phyloP scores from a whole-genome alignment of 2,329 filamentous ascomycete species.

The Endocalyx cinctus region DNA sequence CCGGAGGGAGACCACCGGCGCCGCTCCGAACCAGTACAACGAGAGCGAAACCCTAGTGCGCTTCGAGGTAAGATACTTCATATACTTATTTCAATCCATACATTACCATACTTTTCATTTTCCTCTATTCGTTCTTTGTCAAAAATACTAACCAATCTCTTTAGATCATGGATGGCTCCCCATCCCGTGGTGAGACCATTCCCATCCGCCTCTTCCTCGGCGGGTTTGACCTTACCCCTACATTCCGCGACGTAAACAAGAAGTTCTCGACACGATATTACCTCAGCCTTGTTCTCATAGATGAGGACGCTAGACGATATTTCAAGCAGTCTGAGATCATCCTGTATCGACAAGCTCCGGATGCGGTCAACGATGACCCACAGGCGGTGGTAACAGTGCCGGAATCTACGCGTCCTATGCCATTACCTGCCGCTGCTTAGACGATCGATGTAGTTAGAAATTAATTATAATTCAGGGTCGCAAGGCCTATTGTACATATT shows the following conservation, averaged over 20 bases:
- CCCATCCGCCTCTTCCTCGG: constrained; percentile 95
- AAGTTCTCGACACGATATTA: constrained; percentile 99
- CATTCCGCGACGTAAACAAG: constrained; percentile 99
- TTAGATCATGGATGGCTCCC: constrained; percentile 98
- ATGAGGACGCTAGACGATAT: constrained; percentile 94
- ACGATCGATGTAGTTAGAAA: too few species aligned
- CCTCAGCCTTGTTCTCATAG: constrained; percentile 89
- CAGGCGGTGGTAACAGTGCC: constrained; percentile 41
- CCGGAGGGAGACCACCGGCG: constrained; percentile 90
- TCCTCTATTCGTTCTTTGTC: background rate
- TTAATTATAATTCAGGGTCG: too few species aligned
- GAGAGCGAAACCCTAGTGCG: constrained; percentile 97
- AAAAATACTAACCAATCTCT: constrained; percentile 5
- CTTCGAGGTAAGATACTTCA: constrained; percentile 66
- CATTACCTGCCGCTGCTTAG: constrained; percentile 19
- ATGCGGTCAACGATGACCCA: constrained; percentile 44
- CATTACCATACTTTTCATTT: background rate
- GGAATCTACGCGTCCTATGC: constrained; percentile 20
- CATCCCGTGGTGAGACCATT: constrained; percentile 89
- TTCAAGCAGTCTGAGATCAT: constrained; percentile 99
- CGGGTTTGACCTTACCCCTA: constrained; percentile 94
- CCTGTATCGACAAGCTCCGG: constrained; percentile 77
- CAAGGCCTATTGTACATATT: constrained; percentile 23
- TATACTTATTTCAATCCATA: background rate
- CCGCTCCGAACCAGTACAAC: constrained; percentile 97